Conservation (phyloP, 176 grass and related monocot species). For the Thalia dealbata region DNA sequence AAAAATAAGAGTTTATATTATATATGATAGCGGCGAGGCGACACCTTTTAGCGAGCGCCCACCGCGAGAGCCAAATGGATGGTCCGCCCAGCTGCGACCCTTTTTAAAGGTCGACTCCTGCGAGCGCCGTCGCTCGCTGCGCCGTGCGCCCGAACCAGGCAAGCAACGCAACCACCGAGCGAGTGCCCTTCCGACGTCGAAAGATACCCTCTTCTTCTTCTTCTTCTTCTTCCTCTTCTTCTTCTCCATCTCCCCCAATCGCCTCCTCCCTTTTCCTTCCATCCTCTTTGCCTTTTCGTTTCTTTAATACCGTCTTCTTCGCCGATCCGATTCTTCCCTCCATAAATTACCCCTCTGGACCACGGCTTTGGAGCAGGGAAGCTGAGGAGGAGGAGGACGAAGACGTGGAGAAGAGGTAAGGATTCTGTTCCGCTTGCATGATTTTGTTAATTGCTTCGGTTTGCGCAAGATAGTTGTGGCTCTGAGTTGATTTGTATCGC, state of each 20-base stretch:
- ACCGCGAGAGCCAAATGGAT: no score
- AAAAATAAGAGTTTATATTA: no score
- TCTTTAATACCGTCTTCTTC: neutral
- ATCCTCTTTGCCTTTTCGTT: neutral
- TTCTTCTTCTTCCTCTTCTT: neutral
- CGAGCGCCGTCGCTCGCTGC: no score
- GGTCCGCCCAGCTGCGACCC: no score
- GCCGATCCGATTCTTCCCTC: neutral
- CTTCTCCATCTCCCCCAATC: neutral
- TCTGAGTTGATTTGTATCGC: neutral
- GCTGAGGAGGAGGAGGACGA: neutral
- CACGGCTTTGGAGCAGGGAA: neutral
- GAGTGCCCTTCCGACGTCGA: slow-evolving; percentile 22
- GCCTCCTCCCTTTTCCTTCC: neutral
- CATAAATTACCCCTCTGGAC: neutral
- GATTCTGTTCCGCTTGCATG: neutral
- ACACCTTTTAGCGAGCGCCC: no score
- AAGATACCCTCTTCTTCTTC: neutral
- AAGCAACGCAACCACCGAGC: neutral
- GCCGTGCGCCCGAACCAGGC: no score
- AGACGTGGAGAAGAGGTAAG: neutral
- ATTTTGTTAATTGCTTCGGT: neutral
- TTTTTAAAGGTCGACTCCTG: no score
- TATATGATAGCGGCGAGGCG: no score
- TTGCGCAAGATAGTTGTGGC: neutral